phyloP scores from a whole-genome alignment of 2,329 filamentous ascomycete genomes.

The Fusarium sp. region DNA sequence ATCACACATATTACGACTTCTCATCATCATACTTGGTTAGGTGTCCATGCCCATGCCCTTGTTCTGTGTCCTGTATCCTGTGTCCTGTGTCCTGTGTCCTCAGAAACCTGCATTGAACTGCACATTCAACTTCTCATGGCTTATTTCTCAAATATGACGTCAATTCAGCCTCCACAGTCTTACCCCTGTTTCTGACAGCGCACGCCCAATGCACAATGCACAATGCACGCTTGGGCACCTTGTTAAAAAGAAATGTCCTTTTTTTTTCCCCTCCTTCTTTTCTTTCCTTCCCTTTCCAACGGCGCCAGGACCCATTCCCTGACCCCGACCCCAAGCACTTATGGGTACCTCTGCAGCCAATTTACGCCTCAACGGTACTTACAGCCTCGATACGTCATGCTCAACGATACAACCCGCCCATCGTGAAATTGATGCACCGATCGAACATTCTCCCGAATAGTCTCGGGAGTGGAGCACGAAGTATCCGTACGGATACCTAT shows the following conservation, averaged over 20 bases:
- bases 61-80: too few species aligned
- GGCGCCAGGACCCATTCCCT: slow-evolving; percentile 28
- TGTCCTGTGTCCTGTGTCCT: slow-evolving; percentile 19
- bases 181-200: slow-evolving; percentile 37
- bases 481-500: neutral
- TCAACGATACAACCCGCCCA: slow-evolving; percentile 24
- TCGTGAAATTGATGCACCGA: slow-evolving; percentile 33
- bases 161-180: slow-evolving; percentile 28
- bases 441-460: slow-evolving; percentile 31
- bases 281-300: slow-evolving; percentile 9
- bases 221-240: neutral
- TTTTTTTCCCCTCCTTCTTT: slow-evolving; percentile 2
- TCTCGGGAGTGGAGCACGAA: slow-evolving; percentile 8
- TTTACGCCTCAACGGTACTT: slow-evolving; percentile 2
- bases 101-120: slow-evolving; percentile 14
- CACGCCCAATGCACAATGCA: slow-evolving; percentile 26
- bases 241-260: neutral
- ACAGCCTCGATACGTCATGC: slow-evolving; percentile 17
- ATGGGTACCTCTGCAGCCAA: slow-evolving; percentile 10
- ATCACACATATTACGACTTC: slow-evolving; percentile 2
- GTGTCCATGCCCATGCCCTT: too few species aligned
- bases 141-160: slow-evolving; percentile 30
- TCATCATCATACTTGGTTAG: slow-evolving; percentile 10
- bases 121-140: slow-evolving; percentile 21
- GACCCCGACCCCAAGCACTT: neutral